These are phyloP conservation scores for Podila epicladia DNA, from an alignment of 192 early-diverging fungal genomes.

Conservation along the genomic window DNA sequence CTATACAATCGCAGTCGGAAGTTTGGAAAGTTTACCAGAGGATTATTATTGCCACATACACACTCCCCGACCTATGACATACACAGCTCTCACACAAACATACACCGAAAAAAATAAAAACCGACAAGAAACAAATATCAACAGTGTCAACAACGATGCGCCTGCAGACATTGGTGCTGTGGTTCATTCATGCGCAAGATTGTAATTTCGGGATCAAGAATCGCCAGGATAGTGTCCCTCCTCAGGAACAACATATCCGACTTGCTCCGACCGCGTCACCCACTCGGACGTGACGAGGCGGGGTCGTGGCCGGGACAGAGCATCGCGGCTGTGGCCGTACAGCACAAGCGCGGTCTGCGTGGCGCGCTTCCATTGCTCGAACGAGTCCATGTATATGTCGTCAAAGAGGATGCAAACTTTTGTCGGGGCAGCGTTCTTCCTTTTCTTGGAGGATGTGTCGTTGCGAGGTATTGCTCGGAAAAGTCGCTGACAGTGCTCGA, in stretches of 20 bases:
- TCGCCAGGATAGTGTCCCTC: slow-evolving; percentile 29
- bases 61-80: background rate
- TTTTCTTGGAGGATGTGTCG: background rate
- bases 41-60: background rate
- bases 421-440: slow-evolving; percentile 13
- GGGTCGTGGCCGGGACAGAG: slow-evolving; percentile 22
- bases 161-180: no score
- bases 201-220: background rate
- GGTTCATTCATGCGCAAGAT: no score
- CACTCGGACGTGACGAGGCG: slow-evolving; percentile 37
- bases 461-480: slow-evolving; percentile 1
- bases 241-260: slow-evolving; percentile 23
- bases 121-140: background rate
- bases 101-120: background rate
- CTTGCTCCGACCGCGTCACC: slow-evolving; percentile 30
- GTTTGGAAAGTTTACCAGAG: background rate
- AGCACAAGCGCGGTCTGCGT: slow-evolving; percentile 14
- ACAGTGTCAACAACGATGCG: background rate
- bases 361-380: slow-evolving; percentile 32
- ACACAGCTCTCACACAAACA: background rate
- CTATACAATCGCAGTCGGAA: no score
- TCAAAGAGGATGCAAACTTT: slow-evolving; percentile 33
- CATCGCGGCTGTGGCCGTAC: slow-evolving; percentile 10
- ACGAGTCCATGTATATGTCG: slow-evolving; percentile 23
- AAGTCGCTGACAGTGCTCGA: slow-evolving; percentile 25